These are phyloP conservation scores for Neurospora sp. DNA, from an alignment of 495 filamentous ascomycete genomes.

Conservation along the genomic window DNA sequence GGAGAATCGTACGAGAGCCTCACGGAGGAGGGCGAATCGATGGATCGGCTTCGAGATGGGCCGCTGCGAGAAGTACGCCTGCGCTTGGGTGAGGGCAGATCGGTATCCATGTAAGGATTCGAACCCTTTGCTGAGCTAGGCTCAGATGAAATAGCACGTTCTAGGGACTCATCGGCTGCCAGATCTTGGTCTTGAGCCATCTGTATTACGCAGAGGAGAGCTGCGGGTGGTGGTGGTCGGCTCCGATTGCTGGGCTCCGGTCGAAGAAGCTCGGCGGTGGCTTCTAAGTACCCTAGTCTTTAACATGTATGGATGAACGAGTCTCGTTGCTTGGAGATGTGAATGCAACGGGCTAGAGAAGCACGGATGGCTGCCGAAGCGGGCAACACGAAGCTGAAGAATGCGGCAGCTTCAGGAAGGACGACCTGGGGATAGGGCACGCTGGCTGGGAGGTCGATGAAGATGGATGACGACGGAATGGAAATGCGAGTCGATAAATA, in stretches of 20 bases:
- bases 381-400: neutral
- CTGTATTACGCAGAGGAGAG: conserved; percentile 25
- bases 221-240: conserved; percentile 5
- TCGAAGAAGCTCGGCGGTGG: conserved; percentile 26
- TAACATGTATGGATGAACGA: conserved; percentile 21
- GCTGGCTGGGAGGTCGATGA: neutral
- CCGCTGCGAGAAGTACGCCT: conserved; percentile 35
- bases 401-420: neutral
- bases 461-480: neutral
- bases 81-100: conserved; percentile 42
- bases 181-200: conserved; percentile 40
- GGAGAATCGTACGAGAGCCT: conserved; percentile 10
- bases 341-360: neutral
- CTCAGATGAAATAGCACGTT: conserved; percentile 49
- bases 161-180: conserved; percentile 38
- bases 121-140: conserved; percentile 43
- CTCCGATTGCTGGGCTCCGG: conserved; percentile 19
- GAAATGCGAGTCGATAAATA: neutral
- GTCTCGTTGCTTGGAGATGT: neutral
- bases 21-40: conserved; percentile 18
- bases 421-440: neutral
- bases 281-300: conserved; percentile 18
- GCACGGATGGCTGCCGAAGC: neutral
- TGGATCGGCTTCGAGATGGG: conserved; percentile 31
- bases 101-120: conserved; percentile 46